Base-by-base conservation (phyloP, 805 yeast species). In the Blastobotrys peoriensis region DNA sequence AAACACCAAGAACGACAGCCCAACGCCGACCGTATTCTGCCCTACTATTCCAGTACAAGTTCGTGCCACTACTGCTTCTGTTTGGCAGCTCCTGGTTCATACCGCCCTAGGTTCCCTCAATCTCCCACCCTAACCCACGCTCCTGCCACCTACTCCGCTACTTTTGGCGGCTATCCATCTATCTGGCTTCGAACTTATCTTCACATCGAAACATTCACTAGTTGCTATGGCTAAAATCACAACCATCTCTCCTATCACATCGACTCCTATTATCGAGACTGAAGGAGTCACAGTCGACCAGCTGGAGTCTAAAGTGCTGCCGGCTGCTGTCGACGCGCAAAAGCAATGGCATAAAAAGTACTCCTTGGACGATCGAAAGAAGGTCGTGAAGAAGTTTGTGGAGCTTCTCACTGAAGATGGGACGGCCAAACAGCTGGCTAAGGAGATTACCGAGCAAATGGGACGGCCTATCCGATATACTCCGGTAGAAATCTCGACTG, bases 391-490 rank as follows among this genome's bases (percentile, higher is more conserved):
- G 22, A 51, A 50, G 48, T 54, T 57, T 43, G 38, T 53, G 5
- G 58, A 58, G 9, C 46, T 53, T 20, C 44, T 60, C 39, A 52
- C 46, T 13, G 51, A 51, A 4, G 52, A 55, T 9, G 52, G 44
- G 6, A 43, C 44, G 4, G 50, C 57, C 33, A 52, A 50, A 2
- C 40, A 43, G 18, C 58, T 62, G 13, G 63, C 57, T n/a, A 34
- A 48, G 37, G 63, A 56, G 19, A 50, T 63, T 40, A 59, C 65
- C 28, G 49, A 50, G 38, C 64, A 60, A 43, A 63, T 63, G 67
- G 67, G 67, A 25, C 55, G 67, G 1, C 67, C 67, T 13, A 52
- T 59, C 43, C 48, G 51, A 30, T 63, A 54, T 52, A 56, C 63
- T 8, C 52, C 58, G 15, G 61, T 55, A 19, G 67, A 63, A 38